phyloP scores from a whole-genome alignment of 2,329 filamentous ascomycete species.

The Fusarium begoniae region DNA sequence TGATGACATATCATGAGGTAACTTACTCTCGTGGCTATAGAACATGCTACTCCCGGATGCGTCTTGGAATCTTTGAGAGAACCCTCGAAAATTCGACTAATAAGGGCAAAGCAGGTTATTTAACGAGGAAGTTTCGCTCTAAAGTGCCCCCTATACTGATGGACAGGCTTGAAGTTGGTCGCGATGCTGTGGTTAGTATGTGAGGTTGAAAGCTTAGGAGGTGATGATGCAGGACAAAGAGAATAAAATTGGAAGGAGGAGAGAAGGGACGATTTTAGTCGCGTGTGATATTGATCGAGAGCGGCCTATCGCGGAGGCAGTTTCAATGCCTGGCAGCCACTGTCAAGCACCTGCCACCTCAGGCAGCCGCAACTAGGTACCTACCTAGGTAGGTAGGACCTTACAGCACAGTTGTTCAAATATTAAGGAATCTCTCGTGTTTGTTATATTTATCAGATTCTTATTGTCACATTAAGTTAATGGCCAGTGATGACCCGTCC shows the following conservation, averaged over 20 bases:
- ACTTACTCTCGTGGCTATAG: constrained; percentile 91
- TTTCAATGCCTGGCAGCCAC: constrained; percentile 20
- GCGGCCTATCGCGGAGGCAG: background rate
- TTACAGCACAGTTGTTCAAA: background rate
- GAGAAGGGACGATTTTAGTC: constrained; percentile 8
- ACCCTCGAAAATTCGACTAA: background rate
- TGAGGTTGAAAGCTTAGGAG: constrained; percentile 5
- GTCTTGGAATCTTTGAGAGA: background rate
- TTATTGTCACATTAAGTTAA: background rate
- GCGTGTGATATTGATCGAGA: background rate
- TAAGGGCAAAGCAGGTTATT: background rate
- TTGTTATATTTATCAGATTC: background rate
- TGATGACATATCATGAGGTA: background rate
- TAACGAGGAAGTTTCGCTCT: background rate
- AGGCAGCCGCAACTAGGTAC: constrained; percentile 19
- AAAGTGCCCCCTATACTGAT: background rate
- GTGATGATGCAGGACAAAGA: background rate
- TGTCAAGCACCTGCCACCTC: constrained; percentile 26
- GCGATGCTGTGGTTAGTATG: constrained; percentile 11
- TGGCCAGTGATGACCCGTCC: background rate
- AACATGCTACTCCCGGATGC: constrained; percentile 71
- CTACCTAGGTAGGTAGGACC: background rate
- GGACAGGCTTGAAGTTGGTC: background rate
- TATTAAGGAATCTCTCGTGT: background rate
- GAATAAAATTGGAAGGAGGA: constrained; percentile 1